Base-by-base conservation (phyloP, 495 filamentous ascomycete genomes). In the Hypoxylon fragiforme region DNA sequence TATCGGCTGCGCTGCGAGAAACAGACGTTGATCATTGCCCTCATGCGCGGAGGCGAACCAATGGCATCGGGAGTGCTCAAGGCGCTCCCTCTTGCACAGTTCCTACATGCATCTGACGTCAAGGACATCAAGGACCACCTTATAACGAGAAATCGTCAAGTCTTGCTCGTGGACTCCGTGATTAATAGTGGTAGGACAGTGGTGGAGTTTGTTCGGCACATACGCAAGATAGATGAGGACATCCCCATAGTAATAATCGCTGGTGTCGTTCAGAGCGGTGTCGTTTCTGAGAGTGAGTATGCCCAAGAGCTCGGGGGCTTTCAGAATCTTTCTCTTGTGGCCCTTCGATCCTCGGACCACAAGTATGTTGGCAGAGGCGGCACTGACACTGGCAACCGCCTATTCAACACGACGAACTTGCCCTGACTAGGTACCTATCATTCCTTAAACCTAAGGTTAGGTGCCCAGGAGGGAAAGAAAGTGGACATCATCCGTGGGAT, bases 31-130 rank as follows among this genome's bases (percentile, higher is more conserved):
- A 86, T 88, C 35, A 74, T 88, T 9, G 67, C 82, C 0, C 65
- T 88, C 18, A 86, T 88, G 85, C 81, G 85, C 21, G 85, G 80
- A n/a, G 84, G 85, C 16, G 83, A 86, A 62, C 70, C 84, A 9
- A 83, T 88, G 81, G 85, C 85, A n/a, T 70, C 75, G 3, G 84
- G 85, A 3, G 74, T 88, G 50, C 82, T 63, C 56, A 73, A 83
- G 2, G 78, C 71, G 14, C 79, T 86, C 22, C 78, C 79, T 0
- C 50, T 62, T 1, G 80, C 83, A 11, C 32, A 69, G 62, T 83
- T 86, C 51, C 26, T 83, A 0, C 83, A 88, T 57, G 85, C 81
- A 2, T 71, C 65, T 0, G 3, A 63, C 16, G 67, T 78, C 0
- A 51, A 60, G 0, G 78, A 87, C 38, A 50, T 87, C 47, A 69